phyloP scores from a whole-genome alignment of 169 alveolate species.

The Cryptosporidium tyzzeri region DNA sequence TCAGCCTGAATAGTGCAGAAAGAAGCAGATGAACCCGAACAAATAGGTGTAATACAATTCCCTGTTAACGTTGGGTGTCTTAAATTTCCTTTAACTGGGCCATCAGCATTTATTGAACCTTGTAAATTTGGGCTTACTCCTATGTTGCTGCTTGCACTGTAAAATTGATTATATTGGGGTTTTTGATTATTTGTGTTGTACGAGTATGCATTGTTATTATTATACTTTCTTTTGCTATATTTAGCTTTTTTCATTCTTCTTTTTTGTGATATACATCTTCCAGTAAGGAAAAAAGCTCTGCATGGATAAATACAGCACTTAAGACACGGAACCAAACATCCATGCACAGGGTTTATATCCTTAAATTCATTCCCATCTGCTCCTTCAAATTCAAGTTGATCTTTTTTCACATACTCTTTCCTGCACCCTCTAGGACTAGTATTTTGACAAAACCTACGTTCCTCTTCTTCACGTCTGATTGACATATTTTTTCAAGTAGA shows the following conservation, averaged over 20 bases:
- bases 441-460: slow-evolving; percentile 21
- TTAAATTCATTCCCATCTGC: slow-evolving; percentile 19
- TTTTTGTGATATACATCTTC: slow-evolving; percentile 49
- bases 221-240: background rate
- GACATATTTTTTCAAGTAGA: slow-evolving; percentile 11
- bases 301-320: slow-evolving; percentile 70
- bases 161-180: slow-evolving; percentile 63
- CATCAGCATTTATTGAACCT: slow-evolving; percentile 24
- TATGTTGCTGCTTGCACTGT: slow-evolving; percentile 58
- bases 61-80: slow-evolving; percentile 55
- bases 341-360: slow-evolving; percentile 62
- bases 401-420: background rate
- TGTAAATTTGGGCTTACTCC: slow-evolving; percentile 20
- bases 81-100: slow-evolving; percentile 24
- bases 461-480: slow-evolving; percentile 65
- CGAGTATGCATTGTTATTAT: background rate
- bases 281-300: slow-evolving; percentile 63
- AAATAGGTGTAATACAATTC: slow-evolving; percentile 65
- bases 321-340: slow-evolving; percentile 70
- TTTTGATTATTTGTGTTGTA: slow-evolving; percentile 1
- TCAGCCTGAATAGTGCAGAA: slow-evolving; percentile 72
- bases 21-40: slow-evolving; percentile 65
- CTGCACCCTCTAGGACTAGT: slow-evolving; percentile 13
- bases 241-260: slow-evolving; percentile 49
- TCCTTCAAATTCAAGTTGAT: slow-evolving; percentile 25